Percentiles rank a stretch among this genome's conserved stretches.
phyloP scores from a whole-genome alignment of 2,329 filamentous ascomycete species.

The Xylaria sp. region DNA sequence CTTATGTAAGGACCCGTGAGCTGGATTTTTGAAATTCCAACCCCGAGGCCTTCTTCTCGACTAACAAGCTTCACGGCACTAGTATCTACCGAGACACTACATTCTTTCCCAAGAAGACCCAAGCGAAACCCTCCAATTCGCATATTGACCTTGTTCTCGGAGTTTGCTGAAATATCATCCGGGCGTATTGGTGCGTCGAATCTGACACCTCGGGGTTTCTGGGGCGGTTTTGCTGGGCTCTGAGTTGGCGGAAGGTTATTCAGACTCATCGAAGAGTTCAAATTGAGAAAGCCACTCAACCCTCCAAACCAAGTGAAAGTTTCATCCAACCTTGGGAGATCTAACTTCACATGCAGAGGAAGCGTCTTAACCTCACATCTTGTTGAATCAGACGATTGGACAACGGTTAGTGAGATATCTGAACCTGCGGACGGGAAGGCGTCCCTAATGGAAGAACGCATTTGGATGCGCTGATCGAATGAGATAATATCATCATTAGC shows the following conservation, averaged over 20 bases:
- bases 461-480: slow-evolving; percentile 67
- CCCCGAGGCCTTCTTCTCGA: slow-evolving; percentile 75
- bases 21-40: slow-evolving; percentile 80
- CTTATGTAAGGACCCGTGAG: slow-evolving; percentile 76
- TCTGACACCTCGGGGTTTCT: slow-evolving; percentile 66
- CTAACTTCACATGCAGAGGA: slow-evolving; percentile 79
- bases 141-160: slow-evolving; percentile 76
- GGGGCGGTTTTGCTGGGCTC: slow-evolving; percentile 50
- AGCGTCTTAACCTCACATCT: slow-evolving; percentile 77
- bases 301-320: slow-evolving; percentile 91
- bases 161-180: slow-evolving; percentile 58
- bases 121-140: slow-evolving; percentile 81
- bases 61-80: slow-evolving; percentile 85
- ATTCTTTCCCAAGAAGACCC: slow-evolving; percentile 80
- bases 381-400: slow-evolving; percentile 57
- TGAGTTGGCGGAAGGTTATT: slow-evolving; percentile 66
- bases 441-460: slow-evolving; percentile 70
- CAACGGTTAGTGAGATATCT: slow-evolving; percentile 67
- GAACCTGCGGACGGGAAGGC: slow-evolving; percentile 67
- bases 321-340: slow-evolving; percentile 85
- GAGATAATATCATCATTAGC: slow-evolving; percentile 71
- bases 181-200: slow-evolving; percentile 66
- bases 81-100: slow-evolving; percentile 78
- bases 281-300: slow-evolving; percentile 87
- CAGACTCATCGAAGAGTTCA: slow-evolving; percentile 85